Percentiles rank a stretch among this genome's conserved stretches.
phyloP scores from a whole-genome alignment of 371 early-diverging fungal genomes.

The Mucor racemosus region DNA sequence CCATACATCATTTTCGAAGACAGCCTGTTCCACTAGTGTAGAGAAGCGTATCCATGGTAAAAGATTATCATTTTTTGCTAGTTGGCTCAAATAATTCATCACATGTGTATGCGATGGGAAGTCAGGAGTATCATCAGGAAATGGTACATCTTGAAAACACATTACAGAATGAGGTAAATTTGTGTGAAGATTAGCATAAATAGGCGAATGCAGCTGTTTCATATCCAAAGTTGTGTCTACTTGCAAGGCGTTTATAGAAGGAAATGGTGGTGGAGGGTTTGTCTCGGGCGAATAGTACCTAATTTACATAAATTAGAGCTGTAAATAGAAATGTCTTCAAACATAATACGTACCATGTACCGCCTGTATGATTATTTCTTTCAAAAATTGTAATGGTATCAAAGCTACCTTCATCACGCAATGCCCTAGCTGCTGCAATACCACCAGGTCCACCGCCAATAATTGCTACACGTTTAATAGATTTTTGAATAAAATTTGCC shows the following conservation, averaged over 20 bases:
- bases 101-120: slow-evolving; percentile 55
- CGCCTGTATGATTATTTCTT: slow-evolving; percentile 41
- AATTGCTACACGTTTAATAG: slow-evolving; percentile 45
- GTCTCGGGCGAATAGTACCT: slow-evolving; percentile 48
- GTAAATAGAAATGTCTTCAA: background rate
- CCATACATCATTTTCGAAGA: slow-evolving; percentile 30
- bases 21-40: slow-evolving; percentile 44
- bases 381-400: slow-evolving; percentile 51
- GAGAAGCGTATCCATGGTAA: slow-evolving; percentile 44
- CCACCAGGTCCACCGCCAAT: slow-evolving; percentile 59
- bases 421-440: slow-evolving; percentile 42
- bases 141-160: slow-evolving; percentile 57
- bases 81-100: slow-evolving; percentile 47
- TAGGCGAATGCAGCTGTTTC: slow-evolving; percentile 37
- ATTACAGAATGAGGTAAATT: slow-evolving; percentile 66
- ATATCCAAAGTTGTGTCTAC: slow-evolving; percentile 35
- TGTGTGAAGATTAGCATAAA: slow-evolving; percentile 63
- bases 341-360: slow-evolving; percentile 49
- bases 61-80: slow-evolving; percentile 38
- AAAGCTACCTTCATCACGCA: slow-evolving; percentile 41
- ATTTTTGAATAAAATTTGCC: slow-evolving; percentile 8
- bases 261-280: slow-evolving; percentile 33
- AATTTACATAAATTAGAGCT: background rate
- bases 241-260: slow-evolving; percentile 41
- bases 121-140: slow-evolving; percentile 37